These are phyloP conservation scores for Aphanomyces euteiches DNA, from an alignment of 352 stramenopile species.

Conservation along the genomic window DNA sequence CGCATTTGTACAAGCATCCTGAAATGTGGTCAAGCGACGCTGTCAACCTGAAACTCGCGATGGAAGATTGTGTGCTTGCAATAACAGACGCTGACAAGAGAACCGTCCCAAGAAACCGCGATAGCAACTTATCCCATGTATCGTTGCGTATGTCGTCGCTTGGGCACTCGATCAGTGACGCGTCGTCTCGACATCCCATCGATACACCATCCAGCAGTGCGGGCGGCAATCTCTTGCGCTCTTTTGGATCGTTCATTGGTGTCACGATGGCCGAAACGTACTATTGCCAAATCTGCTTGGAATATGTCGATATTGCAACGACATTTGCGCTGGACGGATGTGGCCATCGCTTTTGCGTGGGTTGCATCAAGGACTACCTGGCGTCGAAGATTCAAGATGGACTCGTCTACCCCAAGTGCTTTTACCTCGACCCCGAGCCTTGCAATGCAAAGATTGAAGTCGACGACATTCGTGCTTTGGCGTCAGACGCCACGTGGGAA, in stretches of 20 bases:
- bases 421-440: slow-evolving; percentile 39
- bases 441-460: slow-evolving; percentile 43
- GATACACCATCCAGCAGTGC: too few species aligned
- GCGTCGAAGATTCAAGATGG: slow-evolving; percentile 68
- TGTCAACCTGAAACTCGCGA: neutral
- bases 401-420: slow-evolving; percentile 72
- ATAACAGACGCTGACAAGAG: neutral
- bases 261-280: slow-evolving; percentile 67
- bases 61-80: neutral
- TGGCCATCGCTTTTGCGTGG: slow-evolving; percentile 54
- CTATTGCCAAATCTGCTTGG: slow-evolving; percentile 74
- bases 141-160: slow-evolving; percentile 7
- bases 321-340: slow-evolving; percentile 46
- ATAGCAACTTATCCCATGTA: neutral
- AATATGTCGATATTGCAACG: slow-evolving; percentile 44
- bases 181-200: too few species aligned
- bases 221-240: slow-evolving; percentile 34
- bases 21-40: neutral
- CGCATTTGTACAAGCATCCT: neutral
- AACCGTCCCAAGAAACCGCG: neutral
- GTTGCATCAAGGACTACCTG: slow-evolving; percentile 61
- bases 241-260: slow-evolving; percentile 49
- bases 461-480: slow-evolving; percentile 45
- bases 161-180: neutral
- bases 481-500: slow-evolving; percentile 45